Evolutionary conservation across 2,329 filamentous ascomycete genomes (phyloP), one percentile per base, ranked within the genome.

Genomic region (Cladosporium sp.): DNA sequence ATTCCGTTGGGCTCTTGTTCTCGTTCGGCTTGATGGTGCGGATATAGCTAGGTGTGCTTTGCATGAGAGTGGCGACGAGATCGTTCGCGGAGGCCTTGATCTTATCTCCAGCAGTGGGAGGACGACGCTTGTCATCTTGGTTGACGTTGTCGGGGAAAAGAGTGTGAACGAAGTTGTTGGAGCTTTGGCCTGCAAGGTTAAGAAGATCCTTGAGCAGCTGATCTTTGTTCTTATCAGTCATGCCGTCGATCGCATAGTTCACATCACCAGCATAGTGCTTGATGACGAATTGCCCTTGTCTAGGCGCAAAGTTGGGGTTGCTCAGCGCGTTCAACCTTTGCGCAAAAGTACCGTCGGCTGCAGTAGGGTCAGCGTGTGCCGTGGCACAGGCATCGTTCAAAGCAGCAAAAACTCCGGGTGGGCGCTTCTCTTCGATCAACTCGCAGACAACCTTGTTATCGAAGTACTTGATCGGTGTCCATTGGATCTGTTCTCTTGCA

Each of bases 161-260:
- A 0, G 84, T 86, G 69, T 96, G 93, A 9, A 97, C 79, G 66
- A 97, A 99, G 17, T 78, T 75, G 75, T 97, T 97, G 58, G 85
- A 83, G 69, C 91, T 97, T 64, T 85, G 84, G 61, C 88, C 87
- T 68, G 96, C 89, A 36, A 99, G 80, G 69, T 90, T 93, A 52
- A 97, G 82, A 40, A 99, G 79, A 65, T 96, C 94, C 78, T 99
- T 99, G 58, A 97, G 79, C 44, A 99, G 80, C 74, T 95, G 91
- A 70, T 99, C 94, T 80, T 97, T 99, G 80, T 97, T 99, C 82
- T 99, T 99, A 74, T 99, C 94, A 0, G 94, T 99, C 79, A 99
- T 99, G 59, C 94, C 94, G 57, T 96, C 90, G 3, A 97, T 88
- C 1, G 89, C 90, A 73, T 99, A 99, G 64, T 86, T 87, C 65